Base-by-base conservation (phyloP, 2,329 filamentous ascomycete genomes). In the Thielaviopsis ethacetica region DNA sequence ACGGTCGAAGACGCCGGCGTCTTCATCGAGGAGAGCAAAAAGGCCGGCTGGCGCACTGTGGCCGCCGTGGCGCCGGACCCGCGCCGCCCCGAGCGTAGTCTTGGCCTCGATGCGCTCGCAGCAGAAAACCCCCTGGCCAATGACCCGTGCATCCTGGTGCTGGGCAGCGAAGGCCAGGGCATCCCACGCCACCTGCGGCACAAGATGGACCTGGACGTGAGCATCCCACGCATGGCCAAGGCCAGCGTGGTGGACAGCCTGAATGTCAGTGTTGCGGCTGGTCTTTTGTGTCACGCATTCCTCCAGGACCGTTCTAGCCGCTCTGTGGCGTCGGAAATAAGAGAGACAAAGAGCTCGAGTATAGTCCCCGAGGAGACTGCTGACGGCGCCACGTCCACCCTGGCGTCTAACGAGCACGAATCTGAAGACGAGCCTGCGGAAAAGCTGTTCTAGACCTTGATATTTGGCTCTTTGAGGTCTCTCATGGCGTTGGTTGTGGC, bases 231-330 rank as follows among this genome's bases (percentile, higher is more conserved):
- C 69, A 78, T 69, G 63, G 77, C 70, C 50, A 72, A 67, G 62
- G 74, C 66, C 68, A 78, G 66, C 68, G 82, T 64, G 68, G 82
- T 98, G 2, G 91, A 97, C 70, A 95, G 90, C 69, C 72, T 98
- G 68, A 97, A 98, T 68, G 93, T 97, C 47, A 89, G 88, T 67
- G 91, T 95, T 21, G 91, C 93, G 1, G 82, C 88, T 6, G 89
- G 82, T 0, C 73, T 97, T 54, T 72, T 97, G 56, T 84, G 84
- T 62, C 79, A 84, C 63, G 75, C 84, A 0, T 88, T 93, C 34
- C 44, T 63, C 12, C 54, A 54, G 21, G 51, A 56, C 9, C 58
- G 27, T 13, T 53, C 52, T 22, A 10, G 44, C 22, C 30, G 19
- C 9, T 26, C 24, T 26, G 24, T 6, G 24, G 3, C 24, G 3